Base-by-base conservation (phyloP, 768 basidiomycete genomes). In the Agrocybe praecox region DNA sequence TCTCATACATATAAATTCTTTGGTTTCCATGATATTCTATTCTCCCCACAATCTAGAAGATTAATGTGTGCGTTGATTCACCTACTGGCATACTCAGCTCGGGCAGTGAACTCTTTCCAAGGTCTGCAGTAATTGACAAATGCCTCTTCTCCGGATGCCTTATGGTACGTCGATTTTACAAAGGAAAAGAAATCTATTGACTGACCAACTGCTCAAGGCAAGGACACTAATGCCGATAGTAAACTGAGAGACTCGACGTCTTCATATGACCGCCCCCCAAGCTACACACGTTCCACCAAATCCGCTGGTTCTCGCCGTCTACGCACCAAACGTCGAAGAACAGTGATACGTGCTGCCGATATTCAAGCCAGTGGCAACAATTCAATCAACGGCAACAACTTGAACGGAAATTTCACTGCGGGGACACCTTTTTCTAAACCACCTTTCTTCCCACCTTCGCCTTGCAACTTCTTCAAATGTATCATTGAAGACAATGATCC, bases 401-500 rank as follows among this genome's bases (percentile, higher is more conserved):
- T n/a, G 14, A 14, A 3, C 5, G n/a, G 14, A 4, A 40, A 14
- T 40, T 40, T 46, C 23, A 33, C 46, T 36, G 18, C 33, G 23
- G 22, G 14, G 2, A 15, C 46, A 14, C 15, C 46, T 5, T n/a
- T 33, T 47, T 32, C 53, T 46, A 29, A 47, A 22, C 19, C 42
- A 36, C 32, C 52, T 23, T 33, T 18, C 40, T 34, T 45, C 22
- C 46, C 34, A 23, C 19, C 33, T 29, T 29, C 26, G 9, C 54
- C 42, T 36, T 67, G 66, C 44, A 5, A 4, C 26, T 29, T 29
- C 26, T 49, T 49, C 14, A 22, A 29, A 8, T 72, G 70, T 46
- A 18, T 65, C 21, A 53, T 74, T 2, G 65, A 56, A 24, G 72
- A 78, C 53, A 77, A 77, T 58, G 72, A 76, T 55, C 68, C 76